Evolutionary conservation across 2,329 filamentous ascomycete species (phyloP).

Genomic region (Cercospora citrullina): DNA sequence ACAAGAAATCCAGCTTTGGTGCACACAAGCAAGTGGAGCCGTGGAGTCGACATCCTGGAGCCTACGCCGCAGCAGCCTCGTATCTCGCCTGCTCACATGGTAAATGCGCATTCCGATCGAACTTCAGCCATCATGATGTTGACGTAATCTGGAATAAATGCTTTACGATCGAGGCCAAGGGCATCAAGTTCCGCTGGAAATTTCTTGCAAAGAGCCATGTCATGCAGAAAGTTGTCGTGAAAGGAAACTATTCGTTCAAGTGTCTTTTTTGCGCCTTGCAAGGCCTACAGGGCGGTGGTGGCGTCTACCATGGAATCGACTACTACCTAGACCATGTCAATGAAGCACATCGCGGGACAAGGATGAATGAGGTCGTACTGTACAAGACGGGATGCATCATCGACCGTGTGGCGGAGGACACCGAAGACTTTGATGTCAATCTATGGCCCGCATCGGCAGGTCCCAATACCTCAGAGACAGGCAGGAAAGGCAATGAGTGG

Average conservation of each 20-base stretch:
- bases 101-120: slow-evolving; percentile 48
- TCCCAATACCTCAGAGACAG: neutral
- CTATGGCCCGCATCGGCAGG: slow-evolving; percentile 39
- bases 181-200: slow-evolving; percentile 48
- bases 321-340: slow-evolving; percentile 49
- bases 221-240: slow-evolving; percentile 37
- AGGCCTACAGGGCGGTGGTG: slow-evolving; percentile 34
- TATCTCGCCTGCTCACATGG: slow-evolving; percentile 43
- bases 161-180: slow-evolving; percentile 31
- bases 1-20: slow-evolving; percentile 36
- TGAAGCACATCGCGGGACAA: slow-evolving; percentile 38
- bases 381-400: slow-evolving; percentile 48
- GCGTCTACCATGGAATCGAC: slow-evolving; percentile 44
- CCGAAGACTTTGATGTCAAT: slow-evolving; percentile 53
- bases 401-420: slow-evolving; percentile 41
- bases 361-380: slow-evolving; percentile 40
- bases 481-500: slow-evolving; percentile 21
- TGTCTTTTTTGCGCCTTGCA: slow-evolving; percentile 52
- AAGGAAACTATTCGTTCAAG: slow-evolving; percentile 41
- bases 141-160: slow-evolving; percentile 35
- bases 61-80: slow-evolving; percentile 29
- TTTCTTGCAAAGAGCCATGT: slow-evolving; percentile 53
- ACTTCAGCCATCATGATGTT: slow-evolving; percentile 38
- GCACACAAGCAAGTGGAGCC: slow-evolving; percentile 31
- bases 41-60: slow-evolving; percentile 31